Evolutionary conservation across 768 basidiomycete genomes (phyloP), one percentile per base, ranked within the genome.

Genomic region (Boletus sp.): DNA sequence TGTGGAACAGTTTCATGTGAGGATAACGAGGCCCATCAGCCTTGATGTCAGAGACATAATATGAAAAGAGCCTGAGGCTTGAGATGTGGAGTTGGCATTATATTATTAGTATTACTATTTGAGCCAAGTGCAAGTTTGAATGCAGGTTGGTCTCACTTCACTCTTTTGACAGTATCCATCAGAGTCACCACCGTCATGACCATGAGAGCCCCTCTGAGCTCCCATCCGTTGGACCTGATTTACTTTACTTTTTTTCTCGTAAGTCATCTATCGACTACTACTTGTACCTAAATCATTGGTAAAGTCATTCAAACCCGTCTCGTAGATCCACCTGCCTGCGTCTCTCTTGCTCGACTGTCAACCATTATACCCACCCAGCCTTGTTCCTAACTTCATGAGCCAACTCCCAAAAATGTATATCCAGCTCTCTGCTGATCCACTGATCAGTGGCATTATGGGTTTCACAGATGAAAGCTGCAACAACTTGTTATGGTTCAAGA

Each of bases 221-320:
- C 80, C 30, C 84, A 88, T 56, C 86, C 85, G 12, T 59, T 83
- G 40, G 89, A 90, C 67, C 62, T 88, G 3, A 30, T 90, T 3
- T 92, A 92, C 67, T 88, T 90, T 58, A 50, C 64, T 0, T 92
- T 89, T 74, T 92, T 90, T 61, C 63, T 85, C 54, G 89, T 85
- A 58, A 57, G 82, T 67, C n/a, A n/a, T n/a, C n/a, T n/a, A n/a
- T n/a, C n/a, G n/a, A n/a, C n/a, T n/a, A n/a, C 7, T 29, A n/a
- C 8, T 30, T 1, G 51, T 17, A 5, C 29, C 33, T 32, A 4
- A 7, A 9, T 11, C 6, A 20, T 30, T 8, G 17, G 12, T 50
- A 14, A 11, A 45, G 8, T 11, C 6, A 4, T 37, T 47, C 12
- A 10, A 18, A 29, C 17, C 4, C 35, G 5, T 46, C 18, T 24